Percentiles rank a stretch among this genome's conserved stretches.
Evolutionary conservation across 1,284 basidiomycete species (phyloP).

Genomic region (Ceratobasidium papillatum): DNA sequence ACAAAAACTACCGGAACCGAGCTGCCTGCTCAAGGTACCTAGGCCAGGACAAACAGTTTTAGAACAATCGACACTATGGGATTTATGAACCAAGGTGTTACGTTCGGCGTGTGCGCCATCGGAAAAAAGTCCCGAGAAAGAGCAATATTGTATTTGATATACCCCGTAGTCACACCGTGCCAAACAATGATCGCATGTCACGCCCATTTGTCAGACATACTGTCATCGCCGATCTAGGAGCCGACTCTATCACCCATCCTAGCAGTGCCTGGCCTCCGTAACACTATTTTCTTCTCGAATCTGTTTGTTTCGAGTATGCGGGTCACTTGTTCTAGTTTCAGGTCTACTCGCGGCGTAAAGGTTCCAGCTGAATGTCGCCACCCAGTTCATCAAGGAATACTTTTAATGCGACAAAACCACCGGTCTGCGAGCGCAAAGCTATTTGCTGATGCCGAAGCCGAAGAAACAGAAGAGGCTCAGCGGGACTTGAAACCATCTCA

Average conservation of each 20-base stretch:
- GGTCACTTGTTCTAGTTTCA: not conserved
- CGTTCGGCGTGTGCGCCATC: not conserved
- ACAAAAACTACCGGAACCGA: constrained; percentile 4
- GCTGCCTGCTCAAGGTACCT: not conserved
- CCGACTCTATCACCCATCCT: not conserved
- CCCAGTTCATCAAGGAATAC: not conserved
- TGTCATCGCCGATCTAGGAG: constrained; percentile 5
- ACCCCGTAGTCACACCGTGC: not conserved
- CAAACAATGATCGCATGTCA: constrained; percentile 26
- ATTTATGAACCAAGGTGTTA: not conserved
- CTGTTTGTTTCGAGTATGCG: not conserved
- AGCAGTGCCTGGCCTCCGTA: not conserved
- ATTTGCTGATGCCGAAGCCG: constrained; percentile 71
- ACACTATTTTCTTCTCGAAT: not conserved
- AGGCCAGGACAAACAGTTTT: not conserved
- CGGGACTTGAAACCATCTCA: constrained; percentile 48
- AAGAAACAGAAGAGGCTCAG: constrained; percentile 57
- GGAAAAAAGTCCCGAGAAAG: not conserved
- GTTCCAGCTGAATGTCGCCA: not conserved
- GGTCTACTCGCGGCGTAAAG: not conserved
- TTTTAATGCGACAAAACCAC: not conserved
- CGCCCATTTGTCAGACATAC: constrained; percentile 9
- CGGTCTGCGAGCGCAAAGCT: constrained; percentile 69
- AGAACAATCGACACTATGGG: not conserved
- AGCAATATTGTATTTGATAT: not conserved